Evolutionary conservation across 2,329 filamentous ascomycete genomes (phyloP).

Genomic region (Seiridium unicorne): DNA sequence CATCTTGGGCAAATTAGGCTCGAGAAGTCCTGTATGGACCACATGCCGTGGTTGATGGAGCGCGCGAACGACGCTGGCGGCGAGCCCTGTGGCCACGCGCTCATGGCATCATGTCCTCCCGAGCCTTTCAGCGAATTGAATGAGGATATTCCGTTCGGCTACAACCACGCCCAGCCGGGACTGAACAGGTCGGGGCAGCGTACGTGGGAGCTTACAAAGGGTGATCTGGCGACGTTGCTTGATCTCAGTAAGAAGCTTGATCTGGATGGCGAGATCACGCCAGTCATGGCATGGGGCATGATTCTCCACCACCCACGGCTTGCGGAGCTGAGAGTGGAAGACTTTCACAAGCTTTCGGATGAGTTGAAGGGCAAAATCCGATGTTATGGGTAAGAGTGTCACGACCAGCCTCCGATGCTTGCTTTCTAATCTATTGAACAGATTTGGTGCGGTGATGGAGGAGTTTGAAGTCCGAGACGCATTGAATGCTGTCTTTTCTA

Average conservation of each 20-base stretch:
- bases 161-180: conserved; percentile 32
- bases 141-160: conserved; percentile 52
- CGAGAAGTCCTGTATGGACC: conserved; percentile 90
- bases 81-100: conserved; percentile 79
- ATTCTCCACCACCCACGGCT: conserved; percentile 72
- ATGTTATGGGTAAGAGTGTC: conserved; percentile 75
- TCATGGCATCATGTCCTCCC: conserved; percentile 91
- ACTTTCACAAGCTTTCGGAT: conserved; percentile 70
- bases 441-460: conserved; percentile 64
- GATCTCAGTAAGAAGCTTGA: conserved; percentile 81
- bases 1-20: conserved; percentile 59
- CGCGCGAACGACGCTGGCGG: conserved; percentile 56
- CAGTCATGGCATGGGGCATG: conserved; percentile 91
- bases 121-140: conserved; percentile 53
- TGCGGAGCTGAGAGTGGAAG: conserved; percentile 60
- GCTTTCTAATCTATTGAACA: conserved; percentile 20
- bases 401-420: too few species aligned
- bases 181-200: conserved; percentile 51
- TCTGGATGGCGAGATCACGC: conserved; percentile 87
- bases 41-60: conserved; percentile 77
- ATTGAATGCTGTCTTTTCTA: conserved; percentile 66
- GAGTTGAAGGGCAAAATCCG: conserved; percentile 78
- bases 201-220: conserved; percentile 77
- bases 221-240: conserved; percentile 76
- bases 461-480: conserved; percentile 75